Base-by-base conservation (phyloP, 768 basidiomycete genomes). In the Hypsizygus marmoreus region DNA sequence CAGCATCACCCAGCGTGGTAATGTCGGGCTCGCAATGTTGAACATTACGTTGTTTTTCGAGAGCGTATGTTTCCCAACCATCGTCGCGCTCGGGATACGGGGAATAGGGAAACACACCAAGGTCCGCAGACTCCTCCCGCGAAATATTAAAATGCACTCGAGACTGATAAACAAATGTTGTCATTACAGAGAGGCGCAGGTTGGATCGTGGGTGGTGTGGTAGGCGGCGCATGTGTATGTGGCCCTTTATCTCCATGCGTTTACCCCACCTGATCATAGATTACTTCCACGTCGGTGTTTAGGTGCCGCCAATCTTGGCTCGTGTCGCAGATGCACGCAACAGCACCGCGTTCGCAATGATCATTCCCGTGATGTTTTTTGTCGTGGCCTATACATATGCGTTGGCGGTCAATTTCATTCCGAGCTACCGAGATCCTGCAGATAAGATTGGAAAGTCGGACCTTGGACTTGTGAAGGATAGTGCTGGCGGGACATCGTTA, bases 11-110 rank as follows among this genome's bases (percentile, higher is more conserved):
- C 61, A 63, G 32, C 49, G 61, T 1, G 62, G 60, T 13, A 65
- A 63, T 45, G 51, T 45, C 4, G 65, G 66, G 4, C 47, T 68
- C 23, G 59, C 61, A 1, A 64, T 68, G 62, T 46, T 68, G 16
- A 63, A 53, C 36, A 33, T 65, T n/a, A 61, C 65, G 1, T 44
- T 68, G 8, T 68, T 66, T 52, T 68, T 68, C 17, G 66, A 68
- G 54, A 66, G 65, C 36, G 64, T 68, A 17, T 63, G 62, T 23
- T 68, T 68, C 64, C 66, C 66, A 2, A 68, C 66, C 20, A 68
- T 68, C 29, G 65, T 68, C 10, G 65, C 62, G 0, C 43, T 68
- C 6, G 66, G 65, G 1, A 65, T 68, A 33, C 56, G 65, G 22
- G 66, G 66, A 5, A 47, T 68, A 24, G 66, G 66, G 6, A 52